phyloP scores from a whole-genome alignment of 768 basidiomycete genomes.

The Candolleomyces aberdarensis region DNA sequence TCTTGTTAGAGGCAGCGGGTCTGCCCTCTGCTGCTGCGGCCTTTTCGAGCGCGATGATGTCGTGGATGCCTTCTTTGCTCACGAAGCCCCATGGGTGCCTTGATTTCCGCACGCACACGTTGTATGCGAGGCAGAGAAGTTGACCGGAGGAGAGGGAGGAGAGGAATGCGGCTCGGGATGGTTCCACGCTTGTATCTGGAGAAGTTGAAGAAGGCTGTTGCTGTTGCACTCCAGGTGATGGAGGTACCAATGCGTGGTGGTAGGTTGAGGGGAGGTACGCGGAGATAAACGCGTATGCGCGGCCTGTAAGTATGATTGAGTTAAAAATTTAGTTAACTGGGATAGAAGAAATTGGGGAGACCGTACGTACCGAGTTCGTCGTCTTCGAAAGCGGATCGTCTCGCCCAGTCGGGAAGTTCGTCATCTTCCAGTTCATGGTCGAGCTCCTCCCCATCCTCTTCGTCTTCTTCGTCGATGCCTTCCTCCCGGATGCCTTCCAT shows the following conservation, averaged over 20 bases:
- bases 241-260: slow-evolving; percentile 33
- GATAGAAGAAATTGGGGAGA: slow-evolving; percentile 2
- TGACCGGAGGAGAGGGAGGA: slow-evolving; percentile 69
- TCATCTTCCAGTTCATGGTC: slow-evolving; percentile 60
- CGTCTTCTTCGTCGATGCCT: slow-evolving; percentile 31
- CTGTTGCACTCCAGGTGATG: slow-evolving; percentile 18
- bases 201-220: slow-evolving; percentile 22
- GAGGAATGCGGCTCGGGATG: slow-evolving; percentile 35
- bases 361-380: slow-evolving; percentile 55
- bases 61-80: slow-evolving; percentile 72
- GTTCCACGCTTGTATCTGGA: neutral
- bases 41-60: slow-evolving; percentile 65
- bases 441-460: slow-evolving; percentile 45
- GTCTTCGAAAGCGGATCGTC: slow-evolving; percentile 47
- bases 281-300: slow-evolving; percentile 58
- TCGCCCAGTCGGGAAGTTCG: slow-evolving; percentile 78
- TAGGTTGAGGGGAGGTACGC: slow-evolving; percentile 59
- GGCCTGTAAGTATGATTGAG: slow-evolving; percentile 39
- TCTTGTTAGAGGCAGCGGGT: slow-evolving; percentile 27
- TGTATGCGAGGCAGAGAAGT: slow-evolving; percentile 78
- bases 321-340: neutral
- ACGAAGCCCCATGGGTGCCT: slow-evolving; percentile 89
- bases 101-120: slow-evolving; percentile 74
- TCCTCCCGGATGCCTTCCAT: slow-evolving; percentile 40
- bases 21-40: slow-evolving; percentile 34